Percentiles rank a stretch among this genome's conserved stretches.
Evolutionary conservation across 2,329 filamentous ascomycete genomes (phyloP).

Genomic region (Paracamarosporium sp.): DNA sequence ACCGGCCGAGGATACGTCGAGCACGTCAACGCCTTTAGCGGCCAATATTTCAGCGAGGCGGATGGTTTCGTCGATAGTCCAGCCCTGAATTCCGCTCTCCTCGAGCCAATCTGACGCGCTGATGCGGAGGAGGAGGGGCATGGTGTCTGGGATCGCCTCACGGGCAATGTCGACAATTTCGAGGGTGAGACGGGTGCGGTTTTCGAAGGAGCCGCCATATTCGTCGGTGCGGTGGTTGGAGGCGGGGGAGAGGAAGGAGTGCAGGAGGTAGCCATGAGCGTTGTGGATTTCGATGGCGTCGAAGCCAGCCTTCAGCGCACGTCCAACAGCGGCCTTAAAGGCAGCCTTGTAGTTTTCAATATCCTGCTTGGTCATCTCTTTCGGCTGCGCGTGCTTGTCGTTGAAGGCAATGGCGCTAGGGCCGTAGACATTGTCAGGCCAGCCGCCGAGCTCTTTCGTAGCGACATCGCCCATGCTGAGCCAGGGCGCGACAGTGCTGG

Average conservation of each 20-base stretch:
- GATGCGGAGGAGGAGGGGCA: constrained; percentile 77
- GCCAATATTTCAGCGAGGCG: constrained; percentile 72
- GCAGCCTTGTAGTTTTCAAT: constrained; percentile 70
- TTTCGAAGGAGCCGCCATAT: constrained; percentile 75
- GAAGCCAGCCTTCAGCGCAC: constrained; percentile 65
- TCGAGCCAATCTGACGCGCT: constrained; percentile 81
- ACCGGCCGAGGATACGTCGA: constrained; percentile 82
- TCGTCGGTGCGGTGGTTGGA: constrained; percentile 72
- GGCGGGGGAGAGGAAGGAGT: constrained; percentile 72
- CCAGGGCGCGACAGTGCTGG: constrained; percentile 69
- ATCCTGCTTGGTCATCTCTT: constrained; percentile 71
- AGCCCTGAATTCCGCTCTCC: constrained; percentile 64
- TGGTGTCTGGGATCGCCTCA: constrained; percentile 66
- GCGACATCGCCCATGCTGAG: constrained; percentile 64
- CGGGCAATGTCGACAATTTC: constrained; percentile 72
- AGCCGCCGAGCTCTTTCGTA: constrained; percentile 60
- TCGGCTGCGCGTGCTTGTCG: constrained; percentile 66
- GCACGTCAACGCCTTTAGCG: constrained; percentile 76
- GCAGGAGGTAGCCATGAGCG: constrained; percentile 80
- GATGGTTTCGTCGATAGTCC: constrained; percentile 70
- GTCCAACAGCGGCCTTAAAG: constrained; percentile 68
- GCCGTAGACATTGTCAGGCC: constrained; percentile 61
- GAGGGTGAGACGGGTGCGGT: constrained; percentile 70
- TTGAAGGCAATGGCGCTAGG: constrained; percentile 69
- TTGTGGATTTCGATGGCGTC: constrained; percentile 83